Evolutionary conservation across 2,329 filamentous ascomycete species (phyloP), one percentile per base, ranked within the genome.

Genomic region (Xylaria sp.): DNA sequence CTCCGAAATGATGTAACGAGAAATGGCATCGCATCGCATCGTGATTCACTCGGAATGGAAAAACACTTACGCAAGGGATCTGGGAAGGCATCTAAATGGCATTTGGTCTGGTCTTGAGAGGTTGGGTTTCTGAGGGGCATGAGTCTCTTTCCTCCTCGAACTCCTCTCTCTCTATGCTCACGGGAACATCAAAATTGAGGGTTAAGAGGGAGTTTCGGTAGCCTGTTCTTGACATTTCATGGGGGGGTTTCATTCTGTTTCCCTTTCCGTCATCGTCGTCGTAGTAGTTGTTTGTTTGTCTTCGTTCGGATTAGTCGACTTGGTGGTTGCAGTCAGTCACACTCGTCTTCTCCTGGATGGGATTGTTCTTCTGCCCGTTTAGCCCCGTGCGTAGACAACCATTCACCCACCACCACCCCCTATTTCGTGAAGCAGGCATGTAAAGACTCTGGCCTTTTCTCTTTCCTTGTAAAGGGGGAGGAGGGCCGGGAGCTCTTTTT

Each of bases 181-280:
- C 53, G 34, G 57, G 55, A 60, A 19, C 56, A 58, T 30, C 23
- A 30, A 30, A 30, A 46, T 53, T 49, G 57, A 42, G 55, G 57
- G 30, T 39, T 48, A 44, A 19, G 54, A 57, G 51, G 59, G 61
- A 60, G 59, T 62, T 63, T 62, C 56, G 55, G 13, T 58, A 63
- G 59, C 59, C 54, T 57, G 52, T 59, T 52, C 23, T 56, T 53
- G 50, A 42, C 23, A 58, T 55, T 34, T 56, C 39, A 44, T 46
- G 34, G 39, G 52, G 30, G 18, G 48, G 46, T 51, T 23, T 30
- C 23, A 30, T 30, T 30, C 23, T 30, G 23, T 30, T 52, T 57
- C 19, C 16, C 34, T 49, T 52, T 52, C 52, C 47, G 30, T 59
- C 56, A 47, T 62, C 52, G 54, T 60, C 49, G 52, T 54, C 48